Conservation (phyloP, 2,329 filamentous ascomycete species). For the Penicillium sp. region DNA sequence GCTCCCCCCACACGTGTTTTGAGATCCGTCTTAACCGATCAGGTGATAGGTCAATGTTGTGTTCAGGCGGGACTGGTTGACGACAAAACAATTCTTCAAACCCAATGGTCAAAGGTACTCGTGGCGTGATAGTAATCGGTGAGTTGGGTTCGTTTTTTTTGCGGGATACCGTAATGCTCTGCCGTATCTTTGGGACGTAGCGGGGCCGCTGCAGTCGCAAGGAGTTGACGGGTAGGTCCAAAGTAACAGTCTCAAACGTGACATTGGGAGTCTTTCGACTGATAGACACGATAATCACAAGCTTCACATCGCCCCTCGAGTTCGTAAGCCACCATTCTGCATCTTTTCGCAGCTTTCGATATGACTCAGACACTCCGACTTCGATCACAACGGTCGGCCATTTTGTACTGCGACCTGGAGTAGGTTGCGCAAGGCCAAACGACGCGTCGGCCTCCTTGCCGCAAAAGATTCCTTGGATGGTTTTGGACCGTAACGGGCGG, state of each 20-base stretch:
- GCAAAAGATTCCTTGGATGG: background rate
- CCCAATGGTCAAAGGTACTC: background rate
- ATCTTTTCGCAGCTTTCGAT: background rate
- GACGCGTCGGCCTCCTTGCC: background rate
- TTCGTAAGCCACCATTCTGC: background rate
- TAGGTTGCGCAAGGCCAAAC: background rate
- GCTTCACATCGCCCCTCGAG: background rate
- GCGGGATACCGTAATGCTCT: background rate
- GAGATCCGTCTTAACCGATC: too few relatives aligned
- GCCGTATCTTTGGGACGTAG: background rate
- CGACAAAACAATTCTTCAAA: too few relatives aligned
- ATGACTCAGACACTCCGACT: background rate
- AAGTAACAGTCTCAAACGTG: background rate
- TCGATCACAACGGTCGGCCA: background rate
- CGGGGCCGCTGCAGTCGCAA: background rate
- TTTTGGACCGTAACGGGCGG: background rate
- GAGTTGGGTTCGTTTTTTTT: too few relatives aligned
- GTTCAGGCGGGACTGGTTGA: too few relatives aligned
- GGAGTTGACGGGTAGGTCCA: background rate
- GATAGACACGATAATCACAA: background rate
- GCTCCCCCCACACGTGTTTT: too few relatives aligned
- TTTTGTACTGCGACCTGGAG: background rate
- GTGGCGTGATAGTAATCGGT: background rate
- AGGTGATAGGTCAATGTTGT: too few relatives aligned
- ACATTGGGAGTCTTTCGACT: background rate